A percentile compares a stretch with the other conserved stretches of the same genome.
phyloP scores from a whole-genome alignment of 768 basidiomycete genomes.

The Myochromella boudieri region DNA sequence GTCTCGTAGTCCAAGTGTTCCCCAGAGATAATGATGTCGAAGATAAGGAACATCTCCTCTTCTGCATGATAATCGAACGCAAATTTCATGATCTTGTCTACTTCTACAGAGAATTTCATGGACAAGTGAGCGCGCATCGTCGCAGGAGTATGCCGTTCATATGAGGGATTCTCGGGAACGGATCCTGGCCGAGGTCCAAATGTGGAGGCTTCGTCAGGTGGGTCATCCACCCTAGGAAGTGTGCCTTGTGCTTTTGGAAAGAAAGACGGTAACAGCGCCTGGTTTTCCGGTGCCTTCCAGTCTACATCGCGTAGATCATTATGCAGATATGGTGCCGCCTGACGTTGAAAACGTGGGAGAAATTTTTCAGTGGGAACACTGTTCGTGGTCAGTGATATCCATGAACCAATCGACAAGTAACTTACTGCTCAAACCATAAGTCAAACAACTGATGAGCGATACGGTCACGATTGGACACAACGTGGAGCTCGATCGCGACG shows the following conservation, averaged over 20 bases:
- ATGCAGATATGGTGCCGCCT: constrained; percentile 37
- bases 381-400: not conserved
- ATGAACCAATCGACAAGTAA: constrained; percentile 2
- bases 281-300: constrained; percentile 32
- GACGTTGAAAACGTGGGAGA: constrained; percentile 46
- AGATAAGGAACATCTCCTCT: constrained; percentile 52
- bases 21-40: constrained; percentile 35
- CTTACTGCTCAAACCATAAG: constrained; percentile 67
- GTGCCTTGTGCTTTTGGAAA: constrained; percentile 21
- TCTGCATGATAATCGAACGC: constrained; percentile 53
- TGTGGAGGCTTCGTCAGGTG: not conserved
- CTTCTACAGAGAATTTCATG: constrained; percentile 24
- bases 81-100: constrained; percentile 38
- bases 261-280: constrained; percentile 28
- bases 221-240: constrained; percentile 8
- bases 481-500: constrained; percentile 59
- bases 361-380: constrained; percentile 50
- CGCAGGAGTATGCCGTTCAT: constrained; percentile 22
- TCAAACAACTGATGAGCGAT: constrained; percentile 68
- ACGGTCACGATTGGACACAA: constrained; percentile 67
- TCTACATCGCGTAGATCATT: constrained; percentile 40
- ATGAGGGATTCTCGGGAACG: not conserved
- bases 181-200: constrained; percentile 11
- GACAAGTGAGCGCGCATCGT: constrained; percentile 26
- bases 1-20: constrained; percentile 26